Base-by-base conservation (phyloP, 257 asterid species). In the Perilla frutescens region DNA sequence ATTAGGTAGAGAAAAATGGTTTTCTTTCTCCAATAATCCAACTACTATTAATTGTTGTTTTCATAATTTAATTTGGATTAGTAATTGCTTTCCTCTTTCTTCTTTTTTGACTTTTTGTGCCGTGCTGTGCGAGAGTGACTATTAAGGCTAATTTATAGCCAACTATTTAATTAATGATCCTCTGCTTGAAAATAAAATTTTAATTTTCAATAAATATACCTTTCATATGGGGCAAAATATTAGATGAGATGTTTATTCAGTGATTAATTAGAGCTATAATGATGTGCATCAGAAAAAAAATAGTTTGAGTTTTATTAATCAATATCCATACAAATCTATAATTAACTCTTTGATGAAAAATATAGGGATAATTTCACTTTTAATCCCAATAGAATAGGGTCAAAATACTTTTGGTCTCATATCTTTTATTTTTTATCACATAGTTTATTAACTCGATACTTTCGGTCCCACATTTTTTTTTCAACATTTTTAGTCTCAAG, bases 11-110 rank as follows among this genome's bases (percentile, higher is more conserved):
- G 36, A 26, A 54, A 62, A 32, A 44, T 34, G 40, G 8, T 6
- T 73, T 31, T 63, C 36, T 43, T 29, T 69, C 55, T 31, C 11
- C 51, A 47, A 47, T 2, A 34, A 34, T 29, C 51, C 49, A 62
- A 62, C 40, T 47, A 15, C 65, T 13, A 60, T 71, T 71, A 56
- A 48, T 67, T 62, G 49, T 66, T 67, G 57, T 34, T 7, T 63
- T 47, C 41, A 70, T 49, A 26, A 13, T 49, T 64, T 2, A 47
- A 47, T 13, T 70, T 9, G 55, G 37, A 74, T 62, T 66, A 65
- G 65, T 74, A 63, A 64, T 63, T 81, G 58, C 15, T 45, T 67
- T 73, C 44, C 43, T 50, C 56, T 79, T 54, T 73, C 76, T 45
- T 73, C 73, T 37, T n/a, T 58, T 29, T 72, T 66, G 72, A 66